Evolutionary conservation across 345 rosid genomes (phyloP), one percentile per base, ranked within the genome.

Genomic region (sweet orange (Citrus sinensis)): DNA sequence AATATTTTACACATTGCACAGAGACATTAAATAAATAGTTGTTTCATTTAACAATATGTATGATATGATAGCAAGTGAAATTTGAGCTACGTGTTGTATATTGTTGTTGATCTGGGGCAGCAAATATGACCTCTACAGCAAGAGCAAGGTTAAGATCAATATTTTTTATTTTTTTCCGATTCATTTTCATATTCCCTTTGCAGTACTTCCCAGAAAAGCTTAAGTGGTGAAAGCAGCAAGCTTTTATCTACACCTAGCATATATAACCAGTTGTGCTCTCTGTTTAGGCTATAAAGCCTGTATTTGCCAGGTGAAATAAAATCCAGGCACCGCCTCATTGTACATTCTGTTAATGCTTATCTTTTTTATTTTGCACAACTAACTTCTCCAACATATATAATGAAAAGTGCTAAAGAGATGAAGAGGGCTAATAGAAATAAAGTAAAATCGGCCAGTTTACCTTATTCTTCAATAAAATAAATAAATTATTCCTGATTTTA

Each of bases 41-140:
- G 9, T 42, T 42, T 42, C 51, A 42, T 42, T 42, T 42, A 2
- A 11, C 13, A 42, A 42, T 42, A 42, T 42, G 51, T 42, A 42
- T 42, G 16, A 42, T 42, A 42, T 11, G 16, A 42, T 2, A 42
- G 51, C 10, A 4, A 72, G 49, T 46, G 16, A 8, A 40, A 66
- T 22, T 60, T 58, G 13, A 14, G 24, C 2, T 5, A 39, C 46
- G 4, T 20, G 9, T n/a, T 76, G 14, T 10, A 25, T 20, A 17
- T 13, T 2, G 24, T 79, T 39, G 32, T 54, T 19, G 51, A 56
- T 5, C 42, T 71, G 6, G 54, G 76, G 66, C 87, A 90, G 93
- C 87, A 92, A 90, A 61, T 92, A 87, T 80, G 93, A 92, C 67
- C 88, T 90, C 3, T 89, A 90, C 78, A 90, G 90, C 85, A 90